Base-by-base conservation (phyloP, 352 stramenopile species). In the Pythium myriotylum region DNA sequence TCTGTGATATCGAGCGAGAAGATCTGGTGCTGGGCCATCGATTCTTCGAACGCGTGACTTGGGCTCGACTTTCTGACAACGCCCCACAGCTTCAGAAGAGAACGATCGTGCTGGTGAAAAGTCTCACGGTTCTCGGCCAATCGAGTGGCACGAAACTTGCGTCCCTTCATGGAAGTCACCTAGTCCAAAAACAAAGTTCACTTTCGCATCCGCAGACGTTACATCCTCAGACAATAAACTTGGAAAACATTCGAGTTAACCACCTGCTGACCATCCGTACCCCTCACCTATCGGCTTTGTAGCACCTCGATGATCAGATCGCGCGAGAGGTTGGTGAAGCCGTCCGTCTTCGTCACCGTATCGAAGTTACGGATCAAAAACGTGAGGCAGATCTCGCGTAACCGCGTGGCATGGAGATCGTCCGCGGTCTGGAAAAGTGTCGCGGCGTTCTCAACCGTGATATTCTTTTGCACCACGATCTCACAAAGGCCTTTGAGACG, bases 321-420 rank as follows among this genome's bases (percentile, higher is more conserved):
- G 26, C 89, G 76, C 39, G 84, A 95, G 49, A 97, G 75, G 50
- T 76, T 70, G 27, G 88, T 79, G 35, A 97, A 97, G 12, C 76
- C 89, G 67, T 97, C 88, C 13, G 86, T 95, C 73, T 97, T 97
- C 58, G 89, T 96, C 54, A 97, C 89, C 54, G 88, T 84, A 66
- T 97, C 89, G 58, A 97, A 97, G 71, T 97, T 87, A 20, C 85
- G 81, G 37, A 97, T 84, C 53, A 97, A 92, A 62, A 93, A 97
- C 24, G 76, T 77, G 19, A 97, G 75, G 57, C 90, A 97, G 20
- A 97, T 92, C 68, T 97, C 89, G 16, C 89, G 81, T 54, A 97
- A 68, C 22, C 89, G 84, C 29, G 80, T 67, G 13, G 87, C 89
- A 46, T 92, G 85, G 39, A 96, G 74, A 22, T 95, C 89, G 41